Base-by-base conservation (phyloP, 495 filamentous ascomycete species). In the Trichoderma gamsii region DNA sequence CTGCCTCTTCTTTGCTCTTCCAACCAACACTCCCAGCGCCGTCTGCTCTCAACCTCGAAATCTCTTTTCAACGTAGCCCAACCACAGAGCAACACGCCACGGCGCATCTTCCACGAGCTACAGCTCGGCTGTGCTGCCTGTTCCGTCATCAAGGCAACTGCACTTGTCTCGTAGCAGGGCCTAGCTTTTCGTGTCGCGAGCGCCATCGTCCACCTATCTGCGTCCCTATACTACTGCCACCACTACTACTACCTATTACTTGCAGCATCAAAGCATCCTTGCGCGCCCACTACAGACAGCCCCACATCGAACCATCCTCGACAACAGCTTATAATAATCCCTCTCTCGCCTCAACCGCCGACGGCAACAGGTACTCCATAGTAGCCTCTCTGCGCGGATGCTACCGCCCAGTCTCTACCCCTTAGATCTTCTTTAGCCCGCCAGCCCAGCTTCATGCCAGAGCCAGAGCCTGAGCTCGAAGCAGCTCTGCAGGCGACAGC, bases 401-500 rank as follows among this genome's bases (percentile, higher is more conserved):
- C 56, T 67, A 41, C 64, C 41, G 32, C 52, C 67, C 69, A 72
- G 71, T 69, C 66, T 72, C 69, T 64, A 52, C 69, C 46, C 66
- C 67, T 70, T 65, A 63, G 64, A 72, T 68, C 70, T 69, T 66
- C 52, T 70, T 69, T 69, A 72, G 64, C 56, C 56, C 27, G 56
- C 56, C 23, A 29, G 25, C 9, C 16, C 25, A 71, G 67, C 38
- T 74, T 70, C 69, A 81, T 81, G 80, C 72, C 72, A 67, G 76
- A 74, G 52, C 46, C 72, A 65, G 76, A 74, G 52, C 44, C 64
- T 56, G 16, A 66, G 4, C 65, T 43, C 65, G 65, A 66, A 46
- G 65, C 65, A 9, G 15, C 75, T 69, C 64, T 76, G 56, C 68
- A 78, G 72, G 79, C 79, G 65, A 68, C 77, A 56, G 77, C 79